Evolutionary conservation across 2,329 filamentous ascomycete species (phyloP), one percentile per base, ranked within the genome.

Genomic region (Aphanoascus verrucosus): DNA sequence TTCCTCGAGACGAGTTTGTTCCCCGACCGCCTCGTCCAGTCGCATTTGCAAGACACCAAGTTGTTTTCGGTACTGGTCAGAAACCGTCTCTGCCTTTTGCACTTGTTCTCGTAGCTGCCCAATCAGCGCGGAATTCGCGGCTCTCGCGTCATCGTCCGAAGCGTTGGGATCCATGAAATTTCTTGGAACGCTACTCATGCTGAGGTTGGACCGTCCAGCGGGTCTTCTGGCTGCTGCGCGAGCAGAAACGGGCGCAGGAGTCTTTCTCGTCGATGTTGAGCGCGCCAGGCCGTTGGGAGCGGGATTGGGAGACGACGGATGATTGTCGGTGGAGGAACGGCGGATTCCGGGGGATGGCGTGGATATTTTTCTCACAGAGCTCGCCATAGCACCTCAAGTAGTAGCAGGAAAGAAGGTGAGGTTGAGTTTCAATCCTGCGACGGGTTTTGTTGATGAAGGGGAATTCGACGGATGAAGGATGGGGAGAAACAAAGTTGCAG

Each of bases 1-100:
- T 67, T 97, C 91, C 68, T 98, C 93, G 35, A 96, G 74, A 71
- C 86, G 88, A 51, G 81, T 81, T 64, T 95, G 90, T 67, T 96
- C 89, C 60, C 81, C 80, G 55, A 85, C 72, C 44, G 88, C 82
- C 61, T 97, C 91, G 65, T 97, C 89, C 6, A 97, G 78, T 62
- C 87, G 83, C 59, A 85, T 79, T 71, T 95, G 88, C 59, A 97
- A 73, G 44, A 94, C 84, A 55, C 93, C 86, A 52, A 83, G 75
- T 72, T 96, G 88, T 69, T 90, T 91, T 72, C 85, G 83, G 67
- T 83, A 85, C 63, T 89, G 83, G 61, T 93, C 87, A 0, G 85
- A 85, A 38, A 80, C 75, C 48, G 76, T 78, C 70, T 96, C 91
- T 19, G 89, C 86, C 68, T 85, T 87, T 63, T 86, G 80, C 49